Evolutionary conservation across 202 grass and related monocot species (phyloP), one percentile per base, ranked within the genome.

Genomic region (Dendrocalamus latiflorus): DNA sequence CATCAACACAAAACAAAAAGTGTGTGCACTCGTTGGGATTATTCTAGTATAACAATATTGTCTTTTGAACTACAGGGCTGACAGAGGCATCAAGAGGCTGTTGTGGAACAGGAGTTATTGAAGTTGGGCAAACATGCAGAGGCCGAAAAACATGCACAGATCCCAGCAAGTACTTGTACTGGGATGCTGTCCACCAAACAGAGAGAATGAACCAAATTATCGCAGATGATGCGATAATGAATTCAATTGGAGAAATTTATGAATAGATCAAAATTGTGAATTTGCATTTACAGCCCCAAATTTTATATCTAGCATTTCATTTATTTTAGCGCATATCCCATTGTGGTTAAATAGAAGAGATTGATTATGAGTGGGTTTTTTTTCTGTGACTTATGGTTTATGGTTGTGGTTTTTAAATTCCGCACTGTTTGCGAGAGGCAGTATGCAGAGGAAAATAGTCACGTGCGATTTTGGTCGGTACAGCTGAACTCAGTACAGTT

Each of bases 151-250:
- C 85, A 42, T 93, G 91, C 76, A 50, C 79, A 75, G 77, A 93
- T 79, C 87, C 91, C 36, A 85, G 61, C 81, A 90, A 71, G 74
- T 93, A 90, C 65, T 68, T 93, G 77, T 90, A 85, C 79, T 90
- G 88, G 91, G 91, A 90, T 60, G 91, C 88, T 72, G 91, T 90
- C 83, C 91, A 93, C 76, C 88, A 86, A 56, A 93, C 88, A 24
- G 88, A 93, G 77, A 88, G 83, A 60, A 86, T 86, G 84, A 90
- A 93, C 83, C 68, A 93, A 63, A 85, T 93, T 43, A 83, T 93
- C 53, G 61, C 83, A 41, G 81, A 90, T 56, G 39, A 90, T 6
- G 77, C 60, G 20, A 62, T 81, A 38, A 56, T 61, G 17, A 89
- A 50, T 54, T 62, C 80, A 56, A 74, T 78, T 15, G 58, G 53